Percentiles rank a stretch among this genome's conserved stretches.
Evolutionary conservation across 2,329 filamentous ascomycete species (phyloP).

Genomic region (Aspergillus pseudoviridinutans): DNA sequence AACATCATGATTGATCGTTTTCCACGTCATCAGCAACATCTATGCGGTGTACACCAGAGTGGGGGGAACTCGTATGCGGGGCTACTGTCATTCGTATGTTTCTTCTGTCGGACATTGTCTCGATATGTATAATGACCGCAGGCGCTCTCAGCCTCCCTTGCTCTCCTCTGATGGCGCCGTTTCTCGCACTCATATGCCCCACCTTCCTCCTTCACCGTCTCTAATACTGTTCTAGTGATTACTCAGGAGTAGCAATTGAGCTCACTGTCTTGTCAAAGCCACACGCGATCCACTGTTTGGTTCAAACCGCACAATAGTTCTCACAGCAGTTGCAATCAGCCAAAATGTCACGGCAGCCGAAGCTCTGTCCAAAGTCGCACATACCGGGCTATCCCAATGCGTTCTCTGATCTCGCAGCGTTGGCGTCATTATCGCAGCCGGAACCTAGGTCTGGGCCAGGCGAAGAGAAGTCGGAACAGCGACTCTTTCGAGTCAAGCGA

Average conservation of each 20-base stretch:
- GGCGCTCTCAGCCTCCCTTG: slow-evolving; percentile 14
- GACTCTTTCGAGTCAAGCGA: slow-evolving; percentile 41
- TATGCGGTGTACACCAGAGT: slow-evolving; percentile 17
- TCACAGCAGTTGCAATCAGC: background rate
- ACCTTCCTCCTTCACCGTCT: slow-evolving; percentile 14
- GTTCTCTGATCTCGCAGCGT: slow-evolving; percentile 30
- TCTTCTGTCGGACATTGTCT: slow-evolving; percentile 22
- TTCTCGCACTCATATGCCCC: slow-evolving; percentile 10
- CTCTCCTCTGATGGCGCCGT: background rate
- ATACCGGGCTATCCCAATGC: slow-evolving; percentile 32
- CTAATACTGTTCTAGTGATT: slow-evolving; percentile 1
- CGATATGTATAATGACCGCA: slow-evolving; percentile 12
- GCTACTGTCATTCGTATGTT: slow-evolving; percentile 14
- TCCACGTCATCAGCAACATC: slow-evolving; percentile 29
- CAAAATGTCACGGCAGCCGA: slow-evolving; percentile 41
- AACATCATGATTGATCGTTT: slow-evolving; percentile 25
- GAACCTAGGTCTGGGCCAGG: slow-evolving; percentile 24
- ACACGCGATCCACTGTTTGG: background rate
- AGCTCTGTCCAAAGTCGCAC: slow-evolving; percentile 36
- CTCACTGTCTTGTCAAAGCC: background rate
- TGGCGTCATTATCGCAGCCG: slow-evolving; percentile 29
- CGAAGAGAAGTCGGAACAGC: slow-evolving; percentile 36
- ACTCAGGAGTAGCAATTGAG: slow-evolving; percentile 2
- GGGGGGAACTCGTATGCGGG: slow-evolving; percentile 24
- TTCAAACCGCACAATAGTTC: background rate